Evolutionary conservation across 2,329 filamentous ascomycete genomes (phyloP).

Genomic region (Trichophyton verrucosum): DNA sequence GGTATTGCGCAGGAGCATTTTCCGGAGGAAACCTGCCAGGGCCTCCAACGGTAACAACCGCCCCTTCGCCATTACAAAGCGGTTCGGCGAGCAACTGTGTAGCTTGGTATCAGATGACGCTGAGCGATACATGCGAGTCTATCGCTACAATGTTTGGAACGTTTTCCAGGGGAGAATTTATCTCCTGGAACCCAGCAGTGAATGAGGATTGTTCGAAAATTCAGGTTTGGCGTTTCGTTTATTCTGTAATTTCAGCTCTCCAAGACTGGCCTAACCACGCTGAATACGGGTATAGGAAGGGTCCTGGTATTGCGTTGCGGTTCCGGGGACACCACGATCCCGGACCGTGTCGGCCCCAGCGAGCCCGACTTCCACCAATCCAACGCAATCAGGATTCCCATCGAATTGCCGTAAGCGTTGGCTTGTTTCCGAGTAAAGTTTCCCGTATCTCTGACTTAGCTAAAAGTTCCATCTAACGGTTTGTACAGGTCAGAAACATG

Average conservation of each 20-base stretch:
- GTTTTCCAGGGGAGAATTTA: constrained; percentile 6
- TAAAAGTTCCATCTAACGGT: background rate
- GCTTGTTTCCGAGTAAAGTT: background rate
- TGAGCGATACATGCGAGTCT: constrained; percentile 12
- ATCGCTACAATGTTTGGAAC: constrained; percentile 12
- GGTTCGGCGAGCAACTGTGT: constrained; percentile 10
- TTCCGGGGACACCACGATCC: background rate
- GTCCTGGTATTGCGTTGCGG: too few relatives aligned
- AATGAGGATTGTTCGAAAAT: too few relatives aligned
- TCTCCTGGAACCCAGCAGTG: too few relatives aligned
- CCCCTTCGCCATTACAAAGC: constrained; percentile 6
- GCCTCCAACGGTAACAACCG: background rate
- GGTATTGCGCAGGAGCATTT: background rate
- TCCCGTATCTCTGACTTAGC: background rate
- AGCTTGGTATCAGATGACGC: constrained; percentile 13
- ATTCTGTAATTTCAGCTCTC: too few relatives aligned
- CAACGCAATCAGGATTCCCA: background rate
- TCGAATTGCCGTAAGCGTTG: background rate
- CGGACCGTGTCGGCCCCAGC: background rate
- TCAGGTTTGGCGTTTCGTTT: too few relatives aligned
- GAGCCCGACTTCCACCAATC: background rate
- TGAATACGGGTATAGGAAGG: too few relatives aligned
- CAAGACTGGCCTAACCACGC: too few relatives aligned
- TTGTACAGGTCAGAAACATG: background rate
- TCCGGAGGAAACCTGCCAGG: background rate